Conservation (phyloP, 2,329 filamentous ascomycete species). For the Fusarium agapanthi region DNA sequence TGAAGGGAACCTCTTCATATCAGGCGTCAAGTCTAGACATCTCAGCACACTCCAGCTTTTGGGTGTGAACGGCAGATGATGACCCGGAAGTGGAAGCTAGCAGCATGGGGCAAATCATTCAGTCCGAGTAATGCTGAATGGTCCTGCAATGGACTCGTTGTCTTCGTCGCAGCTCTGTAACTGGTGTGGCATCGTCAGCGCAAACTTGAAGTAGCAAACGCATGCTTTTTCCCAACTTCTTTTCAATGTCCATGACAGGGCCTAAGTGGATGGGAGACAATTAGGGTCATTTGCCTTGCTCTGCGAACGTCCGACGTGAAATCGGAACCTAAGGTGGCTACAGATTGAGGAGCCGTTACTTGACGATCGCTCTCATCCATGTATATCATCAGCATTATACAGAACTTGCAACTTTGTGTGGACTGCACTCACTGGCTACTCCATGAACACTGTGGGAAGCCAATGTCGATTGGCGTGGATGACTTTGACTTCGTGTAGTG, state of each 20-base stretch:
- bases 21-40: background rate
- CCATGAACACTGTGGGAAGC: fast-evolving
- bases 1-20: no score
- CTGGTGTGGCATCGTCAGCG: background rate
- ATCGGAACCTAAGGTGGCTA: background rate
- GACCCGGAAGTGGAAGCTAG: fast-evolving
- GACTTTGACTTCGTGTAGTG: background rate
- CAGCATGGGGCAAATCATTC: fast-evolving
- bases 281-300: background rate
- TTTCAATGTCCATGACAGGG: background rate
- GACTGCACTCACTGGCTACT: background rate
- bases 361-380: background rate
- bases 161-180: background rate
- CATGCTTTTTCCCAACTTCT: fast-evolving
- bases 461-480: background rate
- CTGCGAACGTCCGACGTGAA: background rate
- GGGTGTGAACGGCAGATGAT: background rate
- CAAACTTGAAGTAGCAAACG: no score
- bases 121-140: no score
- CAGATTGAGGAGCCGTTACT: no score
- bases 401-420: fast-evolving
- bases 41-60: background rate
- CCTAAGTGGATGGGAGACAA: background rate
- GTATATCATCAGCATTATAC: background rate
- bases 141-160: background rate